Conservation (phyloP, 345 rosid genomes). For the Clarkia xantiana region DNA sequence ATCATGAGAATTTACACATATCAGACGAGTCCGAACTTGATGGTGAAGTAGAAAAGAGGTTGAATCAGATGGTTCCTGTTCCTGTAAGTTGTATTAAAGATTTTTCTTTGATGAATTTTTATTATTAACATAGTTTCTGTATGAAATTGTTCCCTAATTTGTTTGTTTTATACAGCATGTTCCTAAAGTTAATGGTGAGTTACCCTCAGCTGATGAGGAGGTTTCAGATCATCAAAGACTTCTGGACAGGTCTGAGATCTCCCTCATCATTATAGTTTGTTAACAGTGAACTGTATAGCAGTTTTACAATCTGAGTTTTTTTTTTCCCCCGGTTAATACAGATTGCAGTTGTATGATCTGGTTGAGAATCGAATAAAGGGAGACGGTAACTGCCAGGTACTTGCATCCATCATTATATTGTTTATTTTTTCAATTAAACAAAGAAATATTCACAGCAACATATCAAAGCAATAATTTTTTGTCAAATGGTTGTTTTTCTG, state of each 20-base stretch:
- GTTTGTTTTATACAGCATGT: conserved; percentile 29
- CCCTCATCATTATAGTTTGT: neutral
- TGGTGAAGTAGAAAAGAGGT: conserved; percentile 57
- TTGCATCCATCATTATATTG: no score
- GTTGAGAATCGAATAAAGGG: conserved; percentile 53
- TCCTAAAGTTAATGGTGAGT: conserved; percentile 50
- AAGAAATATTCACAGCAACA: no score
- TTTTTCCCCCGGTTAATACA: no score
- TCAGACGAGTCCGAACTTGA: conserved; percentile 51
- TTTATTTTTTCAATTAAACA: no score
- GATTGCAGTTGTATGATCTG: conserved; percentile 39
- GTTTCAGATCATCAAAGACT: conserved; percentile 57
- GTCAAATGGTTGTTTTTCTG: neutral
- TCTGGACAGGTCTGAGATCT: conserved; percentile 18
- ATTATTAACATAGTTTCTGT: neutral
- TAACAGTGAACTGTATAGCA: neutral
- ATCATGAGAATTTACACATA: conserved; percentile 22
- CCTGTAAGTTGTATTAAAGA: conserved; percentile 32
- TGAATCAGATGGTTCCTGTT: conserved; percentile 57
- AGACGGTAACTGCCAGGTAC: conserved; percentile 71
- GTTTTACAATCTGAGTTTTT: no score
- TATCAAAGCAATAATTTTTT: no score
- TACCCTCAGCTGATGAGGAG: conserved; percentile 48
- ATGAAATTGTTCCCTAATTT: neutral
- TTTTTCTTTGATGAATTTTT: neutral